Conservation (phyloP, 2,329 filamentous ascomycete genomes). For the Metarhizium guizhouense region DNA sequence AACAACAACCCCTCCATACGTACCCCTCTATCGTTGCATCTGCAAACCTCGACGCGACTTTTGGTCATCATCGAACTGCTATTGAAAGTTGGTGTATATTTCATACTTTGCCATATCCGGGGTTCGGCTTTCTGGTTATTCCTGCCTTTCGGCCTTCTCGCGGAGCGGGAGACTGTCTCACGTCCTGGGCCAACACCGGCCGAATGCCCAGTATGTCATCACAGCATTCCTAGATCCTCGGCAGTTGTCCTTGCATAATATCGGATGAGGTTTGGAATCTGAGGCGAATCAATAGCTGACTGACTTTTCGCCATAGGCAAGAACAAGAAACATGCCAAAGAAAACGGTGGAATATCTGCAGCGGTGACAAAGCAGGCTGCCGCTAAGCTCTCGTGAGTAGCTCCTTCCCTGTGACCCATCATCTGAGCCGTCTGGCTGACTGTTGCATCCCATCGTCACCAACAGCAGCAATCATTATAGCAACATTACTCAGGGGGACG, state of each 20-base stretch:
- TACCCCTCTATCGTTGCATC: conserved; percentile 7
- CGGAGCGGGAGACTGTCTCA: conserved; percentile 24
- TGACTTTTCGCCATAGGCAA: conserved; percentile 18
- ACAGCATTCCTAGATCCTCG: conserved; percentile 7
- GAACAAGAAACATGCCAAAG: conserved; percentile 48
- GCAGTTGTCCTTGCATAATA: not conserved
- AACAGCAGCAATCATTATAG: conserved; percentile 10
- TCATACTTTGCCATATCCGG: not conserved
- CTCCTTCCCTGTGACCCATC: conserved; percentile 19
- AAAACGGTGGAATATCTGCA: conserved; percentile 41
- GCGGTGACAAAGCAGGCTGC: conserved; percentile 44
- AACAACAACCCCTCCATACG: conserved; percentile 5
- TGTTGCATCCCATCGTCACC: conserved; percentile 10
- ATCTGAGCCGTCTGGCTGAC: conserved; percentile 14
- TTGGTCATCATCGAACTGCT: not conserved
- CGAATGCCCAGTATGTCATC: conserved; percentile 27
- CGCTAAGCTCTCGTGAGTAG: conserved; percentile 42
- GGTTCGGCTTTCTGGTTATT: conserved; percentile 4
- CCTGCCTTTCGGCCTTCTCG: conserved; percentile 10
- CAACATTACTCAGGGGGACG: conserved; percentile 20
- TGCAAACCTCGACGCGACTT: conserved; percentile 2
- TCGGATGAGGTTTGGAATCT: not conserved
- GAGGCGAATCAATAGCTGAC: not conserved
- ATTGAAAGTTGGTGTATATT: not conserved
- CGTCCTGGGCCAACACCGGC: conserved; percentile 18